phyloP scores from a whole-genome alignment of 2,329 filamentous ascomycete species.

The Colletotrichum higginsianum region DNA sequence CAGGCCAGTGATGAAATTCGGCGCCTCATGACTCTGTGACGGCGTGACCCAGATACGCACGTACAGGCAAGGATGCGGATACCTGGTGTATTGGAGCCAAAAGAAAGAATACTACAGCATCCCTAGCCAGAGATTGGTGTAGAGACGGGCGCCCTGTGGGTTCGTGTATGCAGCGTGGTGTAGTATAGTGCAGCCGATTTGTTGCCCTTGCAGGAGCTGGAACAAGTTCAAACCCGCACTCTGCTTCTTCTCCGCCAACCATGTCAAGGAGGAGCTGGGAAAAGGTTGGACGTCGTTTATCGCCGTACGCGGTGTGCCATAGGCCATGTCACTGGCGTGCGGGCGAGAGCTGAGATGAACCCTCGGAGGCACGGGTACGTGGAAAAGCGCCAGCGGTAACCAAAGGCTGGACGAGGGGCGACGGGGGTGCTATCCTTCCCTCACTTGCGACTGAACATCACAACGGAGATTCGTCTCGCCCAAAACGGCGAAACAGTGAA shows the following conservation, averaged over 20 bases:
- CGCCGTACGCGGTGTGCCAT: conserved; percentile 3
- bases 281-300: not conserved
- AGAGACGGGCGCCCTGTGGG: not conserved
- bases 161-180: too few relatives aligned
- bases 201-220: conserved; percentile 14
- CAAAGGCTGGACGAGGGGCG: conserved; percentile 1
- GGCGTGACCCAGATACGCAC: too few relatives aligned
- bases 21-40: conserved; percentile 22
- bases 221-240: not conserved
- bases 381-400: conserved; percentile 5
- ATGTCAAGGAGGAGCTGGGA: conserved; percentile 12
- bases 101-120: not conserved
- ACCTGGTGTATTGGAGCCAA: not conserved
- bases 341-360: conserved; percentile 35
- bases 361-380: conserved; percentile 14
- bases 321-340: conserved; percentile 28
- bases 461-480: not conserved
- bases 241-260: conserved; percentile 18
- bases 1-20: conserved; percentile 6
- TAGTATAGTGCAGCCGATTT: conserved; percentile 2
- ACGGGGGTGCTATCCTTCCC: not conserved
- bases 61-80: not conserved
- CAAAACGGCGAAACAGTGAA: conserved; percentile 9
- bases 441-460: not conserved
- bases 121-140: not conserved